Evolutionary conservation across 2,329 filamentous ascomycete species (phyloP), one percentile per base, ranked within the genome.

Genomic region (Fusarium nygamai): DNA sequence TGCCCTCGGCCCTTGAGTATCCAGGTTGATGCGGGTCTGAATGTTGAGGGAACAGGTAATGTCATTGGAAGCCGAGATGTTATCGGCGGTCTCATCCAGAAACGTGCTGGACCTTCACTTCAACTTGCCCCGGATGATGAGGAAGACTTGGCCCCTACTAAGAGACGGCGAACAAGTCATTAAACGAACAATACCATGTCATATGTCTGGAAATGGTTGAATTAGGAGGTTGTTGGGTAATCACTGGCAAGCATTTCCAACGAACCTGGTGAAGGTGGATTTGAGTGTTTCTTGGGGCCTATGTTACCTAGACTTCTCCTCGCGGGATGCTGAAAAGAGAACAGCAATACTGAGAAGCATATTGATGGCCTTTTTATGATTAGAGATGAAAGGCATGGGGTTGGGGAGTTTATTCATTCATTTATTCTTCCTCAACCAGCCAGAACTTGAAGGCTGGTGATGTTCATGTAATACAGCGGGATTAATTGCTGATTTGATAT

Each of bases 21-120:
- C 38, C 79, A 83, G 33, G 82, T 90, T 19, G 83, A 85, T 29
- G 85, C 87, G 5, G 84, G 86, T 22, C 73, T 88, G 27, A 83
- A 80, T 14, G 81, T 88, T 22, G 80, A 84, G 43, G 87, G 87
- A 0, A 73, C 79, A 5, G 80, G 81, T 17, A 89, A 89, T 60
- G 72, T 87, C 19, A 72, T 88, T 11, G 86, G 86, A 29, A 80
- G 71, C 38, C 78, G 80, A 27, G 65, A 76, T 7, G 50, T 80
- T 11, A 73, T 84, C 34, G 65, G 54, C 6, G 75, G 82, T 22
- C 73, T 81, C 16, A 47, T 83, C 17, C 70, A 71, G 19, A 74
- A 77, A 46, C 76, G 76, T 12, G 59, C 61, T n/a, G 53, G 19
- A 17, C 22, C 57, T 36, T 60, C 70, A 36, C 50, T 59, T 12